phyloP scores from a whole-genome alignment of 495 filamentous ascomycete genomes.

The Lasiosphaeriaceae sp. region DNA sequence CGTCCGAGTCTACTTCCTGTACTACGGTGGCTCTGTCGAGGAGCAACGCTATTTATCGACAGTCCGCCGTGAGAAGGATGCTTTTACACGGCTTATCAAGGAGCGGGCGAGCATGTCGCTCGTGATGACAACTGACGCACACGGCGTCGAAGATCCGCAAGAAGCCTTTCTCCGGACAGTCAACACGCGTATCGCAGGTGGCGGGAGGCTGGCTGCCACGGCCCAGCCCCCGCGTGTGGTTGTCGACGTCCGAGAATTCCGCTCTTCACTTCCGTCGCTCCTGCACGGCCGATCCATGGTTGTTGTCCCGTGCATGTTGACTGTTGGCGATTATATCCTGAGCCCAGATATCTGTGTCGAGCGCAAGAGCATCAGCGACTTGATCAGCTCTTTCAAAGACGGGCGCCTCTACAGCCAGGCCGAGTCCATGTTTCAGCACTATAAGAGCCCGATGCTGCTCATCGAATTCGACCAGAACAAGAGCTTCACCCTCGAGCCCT shows the following conservation, averaged over 20 bases:
- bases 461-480: conserved; percentile 99
- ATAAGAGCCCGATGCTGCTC: conserved; percentile 84
- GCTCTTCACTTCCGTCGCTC: conserved; percentile 85
- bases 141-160: conserved; percentile 74
- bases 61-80: conserved; percentile 88
- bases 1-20: conserved; percentile 91
- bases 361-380: conserved; percentile 85
- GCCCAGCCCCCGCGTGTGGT: conserved; percentile 89
- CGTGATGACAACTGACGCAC: conserved; percentile 68
- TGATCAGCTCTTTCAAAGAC: conserved; percentile 86
- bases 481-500: conserved; percentile 92
- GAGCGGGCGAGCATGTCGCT: conserved; percentile 92
- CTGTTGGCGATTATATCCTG: conserved; percentile 94
- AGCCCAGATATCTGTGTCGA: conserved; percentile 88
- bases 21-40: conserved; percentile 91
- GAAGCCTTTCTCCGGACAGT: conserved; percentile 91
- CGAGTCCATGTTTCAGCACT: conserved; percentile 91
- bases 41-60: conserved; percentile 91
- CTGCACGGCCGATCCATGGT: conserved; percentile 82
- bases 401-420: conserved; percentile 89
- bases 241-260: conserved; percentile 93
- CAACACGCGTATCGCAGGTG: conserved; percentile 94
- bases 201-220: conserved; percentile 82
- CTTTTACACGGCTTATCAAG: conserved; percentile 87
- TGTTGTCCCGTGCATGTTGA: conserved; percentile 89